Evolutionary conservation across 257 asterid species (phyloP), one percentile per base, ranked within the genome.

Genomic region (Fraxinus americana): DNA sequence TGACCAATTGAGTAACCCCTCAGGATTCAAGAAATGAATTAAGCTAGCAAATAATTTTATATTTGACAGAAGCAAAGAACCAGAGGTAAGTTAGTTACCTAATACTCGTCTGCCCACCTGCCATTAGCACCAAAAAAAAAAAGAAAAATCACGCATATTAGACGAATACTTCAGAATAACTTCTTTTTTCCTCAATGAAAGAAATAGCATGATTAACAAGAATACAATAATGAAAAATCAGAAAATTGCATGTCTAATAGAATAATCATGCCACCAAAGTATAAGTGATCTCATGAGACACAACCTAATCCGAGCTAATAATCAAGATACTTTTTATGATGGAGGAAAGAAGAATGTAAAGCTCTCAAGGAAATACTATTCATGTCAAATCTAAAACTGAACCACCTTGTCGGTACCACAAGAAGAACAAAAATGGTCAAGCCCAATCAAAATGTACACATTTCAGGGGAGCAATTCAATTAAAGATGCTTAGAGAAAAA

Each of bases 91-190:
- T 73, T 90, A 77, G 29, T 73, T 90, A 95, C 98, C 99, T 90
- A 81, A 93, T 95, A 87, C 98, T 95, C 48, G 99, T 95, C 90
- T 95, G 99, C 29, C 99, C 99, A 81, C 99, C 99, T 95, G 97
- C 80, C 88, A 83, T 71, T 52, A 54, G 67, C 67, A 71, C 77
- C 80, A 74, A 17, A 72, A 74, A 74, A 43, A 21, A 16, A 30
- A 29, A 29, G 2, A 29, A 29, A 29, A 29, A 29, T 29, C 39
- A 36, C 7, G 5, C 39, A 5, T 36, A 36, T 36, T 36, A 36
- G 39, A 6, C 9, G 1, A 36, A 6, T 1, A 36, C 39, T 36
- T 36, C 39, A 36, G 39, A 36, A 36, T 36, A 36, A 36, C 39
- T 36, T 7, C 39, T 36, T 7, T 59, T 1, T n/a, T 71, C 34